These are phyloP conservation scores for Mastigamoeba balamuthi DNA, from an alignment of 78 protist species.

Conservation along the genomic window DNA sequence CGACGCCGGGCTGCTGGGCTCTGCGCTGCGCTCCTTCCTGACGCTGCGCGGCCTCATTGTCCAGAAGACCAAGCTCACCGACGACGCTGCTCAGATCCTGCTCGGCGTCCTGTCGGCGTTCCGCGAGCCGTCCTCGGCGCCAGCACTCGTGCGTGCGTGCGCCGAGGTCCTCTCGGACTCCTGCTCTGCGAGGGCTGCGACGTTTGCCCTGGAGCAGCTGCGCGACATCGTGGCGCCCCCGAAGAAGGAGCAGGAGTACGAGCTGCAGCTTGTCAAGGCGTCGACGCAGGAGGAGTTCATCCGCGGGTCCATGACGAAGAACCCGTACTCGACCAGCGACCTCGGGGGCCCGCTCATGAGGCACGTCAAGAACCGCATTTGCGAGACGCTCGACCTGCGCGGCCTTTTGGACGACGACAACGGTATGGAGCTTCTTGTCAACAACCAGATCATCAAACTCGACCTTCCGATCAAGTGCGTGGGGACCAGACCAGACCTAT, in stretches of 20 bases:
- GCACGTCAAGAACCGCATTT: conserved; percentile 76
- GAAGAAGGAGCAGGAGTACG: conserved; percentile 30
- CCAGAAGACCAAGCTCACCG: conserved; percentile 62
- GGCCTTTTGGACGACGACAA: conserved; percentile 70
- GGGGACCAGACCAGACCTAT: not conserved
- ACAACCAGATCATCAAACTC: conserved; percentile 63
- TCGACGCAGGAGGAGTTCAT: conserved; percentile 86
- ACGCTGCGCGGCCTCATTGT: conserved; percentile 58
- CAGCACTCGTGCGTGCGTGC: conserved; percentile 14
- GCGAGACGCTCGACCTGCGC: conserved; percentile 56
- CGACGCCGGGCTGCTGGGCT: conserved; percentile 8
- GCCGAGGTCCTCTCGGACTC: conserved; percentile 11
- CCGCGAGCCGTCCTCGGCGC: not conserved
- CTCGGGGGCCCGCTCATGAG: conserved; percentile 75
- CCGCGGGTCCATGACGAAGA: conserved; percentile 74
- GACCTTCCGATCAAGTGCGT: conserved; percentile 56
- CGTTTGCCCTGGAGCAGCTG: conserved; percentile 65
- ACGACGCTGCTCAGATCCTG: conserved; percentile 15
- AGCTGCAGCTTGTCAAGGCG: conserved; percentile 46
- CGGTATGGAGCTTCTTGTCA: conserved; percentile 86
- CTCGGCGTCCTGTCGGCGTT: not conserved
- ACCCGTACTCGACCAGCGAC: conserved; percentile 50
- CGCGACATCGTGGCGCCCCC: conserved; percentile 55
- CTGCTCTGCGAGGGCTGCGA: no score
- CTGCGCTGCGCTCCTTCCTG: conserved; percentile 41